phyloP scores from a whole-genome alignment of 1,284 basidiomycete genomes.

The Cutaneotrichosporon sp. region DNA sequence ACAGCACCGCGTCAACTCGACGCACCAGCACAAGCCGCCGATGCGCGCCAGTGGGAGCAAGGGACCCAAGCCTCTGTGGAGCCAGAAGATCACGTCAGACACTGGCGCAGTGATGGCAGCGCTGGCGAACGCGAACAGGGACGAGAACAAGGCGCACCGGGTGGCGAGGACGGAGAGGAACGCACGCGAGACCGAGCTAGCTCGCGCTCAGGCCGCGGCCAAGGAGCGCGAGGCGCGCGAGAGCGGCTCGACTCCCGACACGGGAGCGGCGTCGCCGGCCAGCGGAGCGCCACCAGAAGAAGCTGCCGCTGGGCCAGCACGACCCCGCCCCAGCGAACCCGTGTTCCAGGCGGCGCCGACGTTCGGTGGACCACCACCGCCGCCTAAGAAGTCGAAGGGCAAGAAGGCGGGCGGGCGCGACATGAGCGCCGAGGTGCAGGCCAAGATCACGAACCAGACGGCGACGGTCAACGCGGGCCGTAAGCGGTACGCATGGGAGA shows the following conservation, averaged over 20 bases:
- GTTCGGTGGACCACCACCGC: conserved; percentile 26
- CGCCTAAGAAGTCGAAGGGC: conserved; percentile 19
- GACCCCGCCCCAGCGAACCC: conserved; percentile 14
- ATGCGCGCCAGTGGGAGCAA: conserved; percentile 17
- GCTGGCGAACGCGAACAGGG: conserved; percentile 37
- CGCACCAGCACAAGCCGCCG: conserved; percentile 37
- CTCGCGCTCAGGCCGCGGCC: conserved; percentile 27
- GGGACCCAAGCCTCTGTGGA: conserved; percentile 37
- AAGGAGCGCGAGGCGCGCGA: conserved; percentile 19
- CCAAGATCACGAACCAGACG: conserved; percentile 44
- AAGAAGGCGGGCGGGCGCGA: conserved; percentile 25
- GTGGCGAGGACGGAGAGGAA: conserved; percentile 42
- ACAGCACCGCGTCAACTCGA: conserved; percentile 44
- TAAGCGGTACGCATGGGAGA: conserved; percentile 47
- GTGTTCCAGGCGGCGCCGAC: conserved; percentile 26
- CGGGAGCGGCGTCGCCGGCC: conserved; percentile 7
- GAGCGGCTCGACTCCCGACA: neutral
- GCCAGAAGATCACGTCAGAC: conserved; percentile 36
- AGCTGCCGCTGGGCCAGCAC: neutral
- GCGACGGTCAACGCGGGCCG: conserved; percentile 26
- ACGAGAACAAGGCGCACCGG: conserved; percentile 44
- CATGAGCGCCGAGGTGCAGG: conserved; percentile 42
- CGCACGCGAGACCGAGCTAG: conserved; percentile 42
- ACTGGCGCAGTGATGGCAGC: conserved; percentile 36
- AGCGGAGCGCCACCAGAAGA: conserved; percentile 9